These are phyloP conservation scores for Aspergillus pseudoviridinutans DNA, from an alignment of 2,329 filamentous ascomycete genomes.

Conservation along the genomic window DNA sequence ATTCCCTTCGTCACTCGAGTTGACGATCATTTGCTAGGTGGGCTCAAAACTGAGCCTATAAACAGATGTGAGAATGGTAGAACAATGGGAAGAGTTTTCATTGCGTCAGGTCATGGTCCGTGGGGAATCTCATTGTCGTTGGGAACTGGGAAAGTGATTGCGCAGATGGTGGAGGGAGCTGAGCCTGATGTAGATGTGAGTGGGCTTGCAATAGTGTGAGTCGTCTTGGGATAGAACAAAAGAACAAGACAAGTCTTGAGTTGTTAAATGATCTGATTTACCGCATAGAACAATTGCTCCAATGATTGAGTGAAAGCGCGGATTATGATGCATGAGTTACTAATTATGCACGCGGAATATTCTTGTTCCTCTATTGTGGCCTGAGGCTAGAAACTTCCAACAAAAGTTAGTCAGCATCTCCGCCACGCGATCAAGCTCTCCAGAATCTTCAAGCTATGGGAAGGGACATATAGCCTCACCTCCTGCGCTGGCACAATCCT, in stretches of 20 bases:
- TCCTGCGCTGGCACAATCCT: constrained; percentile 10
- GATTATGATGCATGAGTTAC: neutral
- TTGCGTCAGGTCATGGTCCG: constrained; percentile 70
- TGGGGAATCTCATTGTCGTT: constrained; percentile 66
- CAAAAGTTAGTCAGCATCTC: constrained; percentile 23
- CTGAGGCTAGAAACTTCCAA: constrained; percentile 17
- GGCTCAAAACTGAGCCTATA: constrained; percentile 40
- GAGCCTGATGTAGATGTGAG: constrained; percentile 58
- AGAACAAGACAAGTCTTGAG: neutral
- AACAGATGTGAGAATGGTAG: constrained; percentile 40
- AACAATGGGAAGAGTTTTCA: constrained; percentile 57
- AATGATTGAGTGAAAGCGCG: neutral
- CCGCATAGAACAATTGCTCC: neutral
- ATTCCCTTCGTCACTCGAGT: constrained; percentile 61
- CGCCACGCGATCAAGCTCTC: constrained; percentile 26
- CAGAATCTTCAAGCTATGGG: constrained; percentile 30
- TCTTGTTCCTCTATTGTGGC: constrained; percentile 2
- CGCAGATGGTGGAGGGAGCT: constrained; percentile 63
- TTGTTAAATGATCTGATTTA: neutral
- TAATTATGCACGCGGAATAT: neutral
- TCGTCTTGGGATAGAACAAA: constrained; percentile 41
- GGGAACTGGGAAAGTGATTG: constrained; percentile 67
- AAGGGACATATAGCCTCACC: neutral
- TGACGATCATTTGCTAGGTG: constrained; percentile 53
- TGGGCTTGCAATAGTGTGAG: constrained; percentile 49